phyloP scores from a whole-genome alignment of 2,329 filamentous ascomycete genomes.

The Dactylellina parvicollis region DNA sequence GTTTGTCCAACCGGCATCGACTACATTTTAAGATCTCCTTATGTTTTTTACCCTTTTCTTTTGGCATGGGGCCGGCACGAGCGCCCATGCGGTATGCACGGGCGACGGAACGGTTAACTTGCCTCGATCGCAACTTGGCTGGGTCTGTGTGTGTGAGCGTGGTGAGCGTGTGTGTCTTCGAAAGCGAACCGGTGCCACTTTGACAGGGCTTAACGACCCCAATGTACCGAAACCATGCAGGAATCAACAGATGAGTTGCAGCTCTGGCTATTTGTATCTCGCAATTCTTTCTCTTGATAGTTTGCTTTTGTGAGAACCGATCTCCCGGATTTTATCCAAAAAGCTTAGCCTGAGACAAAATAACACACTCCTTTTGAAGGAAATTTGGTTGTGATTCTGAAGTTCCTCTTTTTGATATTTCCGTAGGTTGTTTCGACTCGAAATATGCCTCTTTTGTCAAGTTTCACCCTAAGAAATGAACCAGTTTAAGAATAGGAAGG shows the following conservation, averaged over 20 bases:
- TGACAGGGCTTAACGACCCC: constrained; percentile 50
- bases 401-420: constrained; percentile 18
- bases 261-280: constrained; percentile 47
- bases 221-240: constrained; percentile 54
- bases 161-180: constrained; percentile 20
- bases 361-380: constrained; percentile 42
- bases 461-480: constrained; percentile 30
- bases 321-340: constrained; percentile 47
- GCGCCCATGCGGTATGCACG: constrained; percentile 48
- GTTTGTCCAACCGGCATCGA: constrained; percentile 52
- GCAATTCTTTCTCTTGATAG: constrained; percentile 34
- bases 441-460: constrained; percentile 19
- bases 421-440: constrained; percentile 28
- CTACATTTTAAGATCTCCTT: constrained; percentile 55
- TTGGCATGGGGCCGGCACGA: constrained; percentile 51
- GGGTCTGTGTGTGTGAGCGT: constrained; percentile 9
- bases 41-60: constrained; percentile 54
- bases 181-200: constrained; percentile 52
- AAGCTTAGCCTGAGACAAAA: constrained; percentile 52
- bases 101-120: constrained; percentile 40
- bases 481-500: constrained; percentile 31
- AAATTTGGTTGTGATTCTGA: constrained; percentile 17
- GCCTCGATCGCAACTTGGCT: constrained; percentile 36
- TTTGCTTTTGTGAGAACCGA: constrained; percentile 48
- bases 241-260: constrained; percentile 43